phyloP scores from a whole-genome alignment of 768 basidiomycete genomes.

The Kwoniella sp. region DNA sequence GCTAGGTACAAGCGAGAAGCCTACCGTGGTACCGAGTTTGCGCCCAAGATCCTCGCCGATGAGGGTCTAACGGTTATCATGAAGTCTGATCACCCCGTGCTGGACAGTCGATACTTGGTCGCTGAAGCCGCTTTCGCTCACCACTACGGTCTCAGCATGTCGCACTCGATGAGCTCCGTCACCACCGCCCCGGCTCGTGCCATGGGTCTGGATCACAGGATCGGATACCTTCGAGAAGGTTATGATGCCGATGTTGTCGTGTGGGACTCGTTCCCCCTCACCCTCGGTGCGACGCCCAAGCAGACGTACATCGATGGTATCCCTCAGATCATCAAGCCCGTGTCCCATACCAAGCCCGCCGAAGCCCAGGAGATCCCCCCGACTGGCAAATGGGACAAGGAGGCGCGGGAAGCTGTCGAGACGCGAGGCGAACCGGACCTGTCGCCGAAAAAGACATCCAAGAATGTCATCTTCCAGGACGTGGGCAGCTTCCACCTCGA shows the following conservation, averaged over 20 bases:
- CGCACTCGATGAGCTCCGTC: slow-evolving; percentile 65
- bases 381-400: slow-evolving; percentile 68
- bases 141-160: slow-evolving; percentile 64
- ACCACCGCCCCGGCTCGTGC: slow-evolving; percentile 68
- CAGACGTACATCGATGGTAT: slow-evolving; percentile 86
- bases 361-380: slow-evolving; percentile 58
- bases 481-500: slow-evolving; percentile 55
- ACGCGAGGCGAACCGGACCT: slow-evolving; percentile 75
- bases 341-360: slow-evolving; percentile 57
- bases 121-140: slow-evolving; percentile 76
- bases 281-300: slow-evolving; percentile 69
- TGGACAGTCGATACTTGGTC: slow-evolving; percentile 67
- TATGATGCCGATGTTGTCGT: slow-evolving; percentile 74
- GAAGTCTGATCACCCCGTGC: slow-evolving; percentile 57
- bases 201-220: slow-evolving; percentile 68
- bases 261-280: slow-evolving; percentile 62
- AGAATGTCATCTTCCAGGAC: slow-evolving; percentile 62
- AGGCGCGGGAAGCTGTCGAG: slow-evolving; percentile 60
- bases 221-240: slow-evolving; percentile 67
- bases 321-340: slow-evolving; percentile 55
- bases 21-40: slow-evolving; percentile 69
- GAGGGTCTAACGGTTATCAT: slow-evolving; percentile 66
- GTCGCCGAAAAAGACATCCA: slow-evolving; percentile 51
- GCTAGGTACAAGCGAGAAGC: slow-evolving; percentile 75
- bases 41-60: slow-evolving; percentile 67